Evolutionary conservation across 139 green algal genomes (phyloP), one percentile per base, ranked within the genome.

Genomic region (Gonium pectorale): DNA sequence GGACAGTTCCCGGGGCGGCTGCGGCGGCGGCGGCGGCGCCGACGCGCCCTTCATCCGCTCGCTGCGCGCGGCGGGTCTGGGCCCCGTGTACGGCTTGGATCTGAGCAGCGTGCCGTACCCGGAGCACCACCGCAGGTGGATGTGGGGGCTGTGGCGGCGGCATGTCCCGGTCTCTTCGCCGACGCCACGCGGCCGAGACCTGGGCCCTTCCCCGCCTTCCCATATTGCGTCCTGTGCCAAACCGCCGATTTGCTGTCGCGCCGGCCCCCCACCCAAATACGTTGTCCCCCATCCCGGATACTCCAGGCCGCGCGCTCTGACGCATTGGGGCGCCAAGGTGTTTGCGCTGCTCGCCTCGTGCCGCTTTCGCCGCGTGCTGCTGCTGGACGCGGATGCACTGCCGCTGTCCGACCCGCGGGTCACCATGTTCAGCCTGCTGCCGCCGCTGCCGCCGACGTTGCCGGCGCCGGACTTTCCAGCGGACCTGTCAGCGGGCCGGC

Each of bases 341-440:
- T 81, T 52, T 63, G 52, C 73, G 24, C 73, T 81, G 40, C 56
- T n/a, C 24, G 54, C 73, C 73, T 54, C 35, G 15, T 37, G 2
- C 7, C 60, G 75, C 22, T 71, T 72, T 29, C 40, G 59, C 26
- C 54, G 68, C 46, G 40, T 74, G 19, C 59, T 78, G 59, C 46
- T 75, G 70, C 60, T 83, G 60, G 60, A 87, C 46, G 68, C 59
- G 1, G 81, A 87, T 70, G 54, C 4, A 17, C 78, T 80, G 81
- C 41, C 80, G 51, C 67, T 86, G 15, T 37, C 38, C 1, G 59
- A 90, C 62, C 81, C 81, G 51, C 70, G 70, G 70, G 70, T 79
- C 54, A 7, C 35, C 5, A 44, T 69, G 29, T 63, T 91, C 15
- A 80, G 69, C 37, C 37, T 81, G 26, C 69, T 79, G 26, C 75